These are phyloP conservation scores for Mrakia blollopis DNA, from an alignment of 768 basidiomycete genomes.

Conservation along the genomic window DNA sequence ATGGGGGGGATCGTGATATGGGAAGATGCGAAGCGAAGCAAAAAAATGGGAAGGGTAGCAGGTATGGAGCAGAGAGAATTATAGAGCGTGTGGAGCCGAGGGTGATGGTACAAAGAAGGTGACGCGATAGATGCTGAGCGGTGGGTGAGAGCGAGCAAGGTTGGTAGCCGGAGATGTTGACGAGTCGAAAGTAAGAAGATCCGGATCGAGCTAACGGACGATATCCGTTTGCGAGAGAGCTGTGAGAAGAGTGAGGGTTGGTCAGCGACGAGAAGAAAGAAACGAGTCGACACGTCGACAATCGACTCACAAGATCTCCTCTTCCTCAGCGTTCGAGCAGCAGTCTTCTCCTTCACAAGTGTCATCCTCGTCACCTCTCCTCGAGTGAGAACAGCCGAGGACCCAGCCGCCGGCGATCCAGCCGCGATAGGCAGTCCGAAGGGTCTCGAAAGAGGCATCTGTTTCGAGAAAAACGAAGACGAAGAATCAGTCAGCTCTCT, in stretches of 20 bases:
- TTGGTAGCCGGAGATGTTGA: background rate
- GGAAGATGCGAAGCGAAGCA: background rate
- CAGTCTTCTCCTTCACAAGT: conserved; percentile 13
- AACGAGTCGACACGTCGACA: background rate
- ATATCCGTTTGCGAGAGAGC: background rate
- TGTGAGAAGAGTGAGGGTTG: background rate
- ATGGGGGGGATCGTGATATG: background rate
- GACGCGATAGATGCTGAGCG: background rate
- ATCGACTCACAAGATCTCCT: conserved; percentile 4
- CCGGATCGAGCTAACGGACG: background rate
- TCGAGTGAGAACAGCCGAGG: conserved; percentile 1
- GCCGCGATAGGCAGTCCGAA: background rate
- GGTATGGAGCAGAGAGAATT: background rate
- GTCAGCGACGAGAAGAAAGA: background rate
- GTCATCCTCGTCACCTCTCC: conserved; percentile 14
- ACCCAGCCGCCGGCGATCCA: background rate
- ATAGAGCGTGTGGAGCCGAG: background rate
- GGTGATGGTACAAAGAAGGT: background rate
- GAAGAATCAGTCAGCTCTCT: background rate
- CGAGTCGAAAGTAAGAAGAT: background rate
- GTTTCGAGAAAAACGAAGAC: background rate
- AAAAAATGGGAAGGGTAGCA: background rate
- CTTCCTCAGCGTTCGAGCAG: conserved; percentile 5
- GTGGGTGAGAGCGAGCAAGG: too few relatives aligned
- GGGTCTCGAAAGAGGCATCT: background rate